Conservation (phyloP, 352 stramenopile genomes). For the Sclerospora graminicola region DNA sequence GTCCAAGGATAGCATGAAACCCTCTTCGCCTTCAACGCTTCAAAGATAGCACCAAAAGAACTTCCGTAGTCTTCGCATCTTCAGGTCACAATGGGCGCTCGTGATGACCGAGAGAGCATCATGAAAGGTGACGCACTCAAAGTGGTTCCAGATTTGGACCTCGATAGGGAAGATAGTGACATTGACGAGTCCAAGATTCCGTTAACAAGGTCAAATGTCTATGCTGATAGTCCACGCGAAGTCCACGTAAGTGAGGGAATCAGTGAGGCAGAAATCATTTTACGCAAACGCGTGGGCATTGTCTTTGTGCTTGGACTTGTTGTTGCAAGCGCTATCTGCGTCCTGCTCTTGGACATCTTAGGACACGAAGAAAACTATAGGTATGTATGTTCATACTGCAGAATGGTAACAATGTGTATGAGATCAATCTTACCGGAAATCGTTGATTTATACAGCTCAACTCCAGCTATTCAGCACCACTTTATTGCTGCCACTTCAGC, state of each 20-base stretch:
- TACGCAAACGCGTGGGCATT: constrained; percentile 46
- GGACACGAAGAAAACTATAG: constrained; percentile 63
- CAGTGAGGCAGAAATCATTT: constrained; percentile 38
- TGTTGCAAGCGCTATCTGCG: constrained; percentile 49
- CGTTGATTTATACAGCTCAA: constrained; percentile 23
- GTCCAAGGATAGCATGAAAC: neutral
- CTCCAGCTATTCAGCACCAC: constrained; percentile 62
- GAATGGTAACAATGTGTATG: too few species aligned
- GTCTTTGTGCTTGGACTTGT: constrained; percentile 45
- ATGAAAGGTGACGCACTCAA: constrained; percentile 41
- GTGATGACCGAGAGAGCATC: constrained; percentile 42
- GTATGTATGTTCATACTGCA: constrained; percentile 27
- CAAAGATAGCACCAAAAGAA: neutral
- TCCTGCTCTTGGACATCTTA: constrained; percentile 51
- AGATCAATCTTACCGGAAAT: neutral
- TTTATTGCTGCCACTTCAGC: constrained; percentile 68
- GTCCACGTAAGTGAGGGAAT: constrained; percentile 15
- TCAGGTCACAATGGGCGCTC: constrained; percentile 11
- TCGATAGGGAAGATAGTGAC: too few species aligned
- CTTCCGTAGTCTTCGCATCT: constrained; percentile 8
- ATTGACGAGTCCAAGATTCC: too few species aligned
- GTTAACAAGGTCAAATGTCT: too few species aligned
- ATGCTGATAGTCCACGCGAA: too few species aligned
- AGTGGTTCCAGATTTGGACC: too few species aligned
- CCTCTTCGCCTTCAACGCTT: neutral